Evolutionary conservation across 2,329 filamentous ascomycete genomes (phyloP).

Genomic region (Penicillium sclerotiorum): DNA sequence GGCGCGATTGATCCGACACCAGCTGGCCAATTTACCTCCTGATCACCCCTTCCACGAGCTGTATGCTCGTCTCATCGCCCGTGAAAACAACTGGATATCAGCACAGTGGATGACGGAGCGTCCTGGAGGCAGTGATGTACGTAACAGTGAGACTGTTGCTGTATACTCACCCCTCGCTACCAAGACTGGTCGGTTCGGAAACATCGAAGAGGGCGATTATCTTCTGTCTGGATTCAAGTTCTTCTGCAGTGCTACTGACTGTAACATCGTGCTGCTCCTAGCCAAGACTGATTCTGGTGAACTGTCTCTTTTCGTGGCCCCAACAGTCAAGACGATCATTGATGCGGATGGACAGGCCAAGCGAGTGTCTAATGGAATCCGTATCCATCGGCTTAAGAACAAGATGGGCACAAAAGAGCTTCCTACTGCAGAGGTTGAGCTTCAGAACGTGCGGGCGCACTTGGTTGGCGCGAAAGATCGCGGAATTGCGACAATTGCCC

Average conservation of each 20-base stretch:
- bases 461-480: conserved; percentile 67
- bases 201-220: conserved; percentile 32
- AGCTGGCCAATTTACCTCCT: conserved; percentile 14
- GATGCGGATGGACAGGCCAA: conserved; percentile 10
- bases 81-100: conserved; percentile 61
- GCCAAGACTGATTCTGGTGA: conserved; percentile 59
- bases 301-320: conserved; percentile 66
- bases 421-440: conserved; percentile 72
- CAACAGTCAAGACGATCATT: conserved; percentile 52
- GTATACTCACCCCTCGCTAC: conserved; percentile 28
- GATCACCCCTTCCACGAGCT: conserved; percentile 25
- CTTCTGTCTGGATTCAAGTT: conserved; percentile 69
- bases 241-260: conserved; percentile 68
- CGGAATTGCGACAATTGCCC: conserved; percentile 68
- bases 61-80: conserved; percentile 14
- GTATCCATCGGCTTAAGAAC: conserved; percentile 51
- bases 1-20: conserved; percentile 22
- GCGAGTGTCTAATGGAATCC: conserved; percentile 63
- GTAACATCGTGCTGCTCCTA: conserved; percentile 64
- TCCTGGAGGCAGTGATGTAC: conserved; percentile 69
- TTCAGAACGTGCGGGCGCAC: conserved; percentile 64
- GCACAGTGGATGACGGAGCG: conserved; percentile 80
- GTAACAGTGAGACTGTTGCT: conserved; percentile 67
- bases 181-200: conserved; percentile 16
- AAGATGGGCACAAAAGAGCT: conserved; percentile 36